These are phyloP conservation scores for Pichia rugopelliculosa DNA, from an alignment of 805 yeast genomes.

Conservation along the genomic window DNA sequence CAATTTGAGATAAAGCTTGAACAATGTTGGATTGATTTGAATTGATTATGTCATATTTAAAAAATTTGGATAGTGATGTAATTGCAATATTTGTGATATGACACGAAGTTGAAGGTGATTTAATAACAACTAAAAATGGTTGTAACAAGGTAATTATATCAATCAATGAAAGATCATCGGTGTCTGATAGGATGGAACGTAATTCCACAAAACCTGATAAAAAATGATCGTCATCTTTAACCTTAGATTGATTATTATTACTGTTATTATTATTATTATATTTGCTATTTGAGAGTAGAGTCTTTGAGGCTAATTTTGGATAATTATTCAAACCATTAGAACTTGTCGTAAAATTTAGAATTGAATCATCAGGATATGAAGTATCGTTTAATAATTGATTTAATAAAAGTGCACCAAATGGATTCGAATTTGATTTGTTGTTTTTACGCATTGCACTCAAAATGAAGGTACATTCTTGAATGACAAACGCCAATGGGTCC, in stretches of 20 bases:
- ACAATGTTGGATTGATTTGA: conserved; percentile 46
- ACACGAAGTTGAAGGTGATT: conserved; percentile 81
- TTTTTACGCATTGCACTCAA: conserved; percentile 87
- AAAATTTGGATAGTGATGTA: conserved; percentile 63
- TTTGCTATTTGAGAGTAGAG: background rate
- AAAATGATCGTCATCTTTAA: conserved; percentile 44
- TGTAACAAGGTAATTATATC: conserved; percentile 70
- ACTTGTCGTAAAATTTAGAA: conserved; percentile 16
- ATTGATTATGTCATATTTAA: conserved; percentile 62
- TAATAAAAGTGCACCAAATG: conserved; percentile 80
- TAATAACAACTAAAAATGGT: conserved; percentile 80
- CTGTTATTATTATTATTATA: background rate
- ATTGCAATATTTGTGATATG: conserved; percentile 77
- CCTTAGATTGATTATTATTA: conserved; percentile 20
- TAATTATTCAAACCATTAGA: background rate
- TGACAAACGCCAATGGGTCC: conserved; percentile 75
- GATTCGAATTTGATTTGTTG: conserved; percentile 54
- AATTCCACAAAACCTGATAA: conserved; percentile 74
- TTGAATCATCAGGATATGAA: conserved; percentile 23
- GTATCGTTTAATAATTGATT: conserved; percentile 34
- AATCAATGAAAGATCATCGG: conserved; percentile 43
- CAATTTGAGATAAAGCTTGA: conserved; percentile 54
- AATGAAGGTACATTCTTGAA: conserved; percentile 81
- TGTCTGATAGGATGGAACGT: conserved; percentile 58
- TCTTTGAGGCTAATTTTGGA: background rate